Evolutionary conservation across 2,329 filamentous ascomycete species (phyloP).

Genomic region (Fusarium pseudocircinatum): DNA sequence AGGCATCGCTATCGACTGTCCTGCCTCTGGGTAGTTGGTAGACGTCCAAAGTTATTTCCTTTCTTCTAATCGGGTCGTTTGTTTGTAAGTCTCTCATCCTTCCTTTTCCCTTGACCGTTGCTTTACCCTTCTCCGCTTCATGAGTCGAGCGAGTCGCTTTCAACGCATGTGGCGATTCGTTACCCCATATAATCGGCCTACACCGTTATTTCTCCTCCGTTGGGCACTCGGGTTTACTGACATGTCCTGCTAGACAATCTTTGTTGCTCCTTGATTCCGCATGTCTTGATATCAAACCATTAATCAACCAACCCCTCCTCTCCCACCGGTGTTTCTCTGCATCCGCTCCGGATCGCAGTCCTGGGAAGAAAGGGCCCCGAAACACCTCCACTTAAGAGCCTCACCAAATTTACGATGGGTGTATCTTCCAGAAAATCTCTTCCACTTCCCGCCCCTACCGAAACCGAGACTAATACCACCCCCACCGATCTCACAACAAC

Average conservation of each 20-base stretch:
- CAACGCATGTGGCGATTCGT: slow-evolving; percentile 47
- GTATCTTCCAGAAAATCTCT: slow-evolving; percentile 65
- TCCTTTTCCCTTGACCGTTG: neutral
- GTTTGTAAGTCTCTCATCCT: slow-evolving; percentile 34
- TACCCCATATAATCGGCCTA: slow-evolving; percentile 34
- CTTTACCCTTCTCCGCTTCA: slow-evolving; percentile 13
- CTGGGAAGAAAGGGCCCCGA: slow-evolving; percentile 36
- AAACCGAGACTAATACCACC: slow-evolving; percentile 71
- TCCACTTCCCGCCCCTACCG: slow-evolving; percentile 82
- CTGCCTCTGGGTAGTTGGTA: slow-evolving; percentile 7
- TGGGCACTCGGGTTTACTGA: slow-evolving; percentile 31
- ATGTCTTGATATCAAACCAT: slow-evolving; percentile 45
- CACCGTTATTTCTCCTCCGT: slow-evolving; percentile 20
- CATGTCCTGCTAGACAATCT: slow-evolving; percentile 31
- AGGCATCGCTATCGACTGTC: slow-evolving; percentile 14
- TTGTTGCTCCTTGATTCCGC: slow-evolving; percentile 35
- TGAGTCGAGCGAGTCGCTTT: slow-evolving; percentile 22
- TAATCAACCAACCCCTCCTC: slow-evolving; percentile 34
- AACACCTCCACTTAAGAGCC: slow-evolving; percentile 28
- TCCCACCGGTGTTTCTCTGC: slow-evolving; percentile 30
- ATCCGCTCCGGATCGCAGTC: slow-evolving; percentile 33
- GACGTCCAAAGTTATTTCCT: slow-evolving; percentile 13
- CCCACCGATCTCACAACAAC: slow-evolving; percentile 65
- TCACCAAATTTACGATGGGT: slow-evolving; percentile 59
- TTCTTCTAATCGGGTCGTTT: slow-evolving; percentile 28